phyloP scores from a whole-genome alignment of 2,329 filamentous ascomycete genomes.

The Sporothrix pallida region DNA sequence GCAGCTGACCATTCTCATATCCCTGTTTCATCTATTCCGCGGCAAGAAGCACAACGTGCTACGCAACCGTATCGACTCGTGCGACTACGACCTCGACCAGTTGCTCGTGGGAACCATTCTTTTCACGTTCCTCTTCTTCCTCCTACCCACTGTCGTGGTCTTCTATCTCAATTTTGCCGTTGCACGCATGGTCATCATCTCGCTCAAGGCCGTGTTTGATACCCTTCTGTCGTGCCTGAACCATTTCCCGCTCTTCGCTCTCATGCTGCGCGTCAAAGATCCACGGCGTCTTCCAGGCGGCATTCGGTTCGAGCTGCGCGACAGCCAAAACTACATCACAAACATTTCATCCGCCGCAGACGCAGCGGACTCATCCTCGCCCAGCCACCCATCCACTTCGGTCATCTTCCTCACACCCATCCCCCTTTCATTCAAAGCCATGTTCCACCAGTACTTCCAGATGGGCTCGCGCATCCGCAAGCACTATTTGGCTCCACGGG shows the following conservation, averaged over 20 bases:
- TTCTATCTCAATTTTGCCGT: conserved; percentile 97
- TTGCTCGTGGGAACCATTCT: conserved; percentile 94
- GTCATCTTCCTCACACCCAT: conserved; percentile 91
- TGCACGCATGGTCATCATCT: conserved; percentile 93
- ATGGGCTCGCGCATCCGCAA: conserved; percentile 90
- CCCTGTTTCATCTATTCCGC: conserved; percentile 97
- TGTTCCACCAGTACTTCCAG: conserved; percentile 98
- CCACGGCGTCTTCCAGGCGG: conserved; percentile 88
- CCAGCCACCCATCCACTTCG: conserved; percentile 67
- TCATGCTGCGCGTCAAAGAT: conserved; percentile 96
- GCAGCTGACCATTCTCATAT: conserved; percentile 96
- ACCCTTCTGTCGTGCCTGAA: conserved; percentile 92
- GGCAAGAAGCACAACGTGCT: conserved; percentile 98
- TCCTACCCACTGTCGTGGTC: conserved; percentile 91
- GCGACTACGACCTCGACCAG: conserved; percentile 98
- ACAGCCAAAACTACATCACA: conserved; percentile 60
- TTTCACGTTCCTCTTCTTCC: conserved; percentile 92
- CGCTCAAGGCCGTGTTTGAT: conserved; percentile 87
- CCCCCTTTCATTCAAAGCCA: conserved; percentile 85
- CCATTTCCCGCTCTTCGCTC: conserved; percentile 94
- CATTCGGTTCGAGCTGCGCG: conserved; percentile 86
- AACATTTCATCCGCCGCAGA: neutral
- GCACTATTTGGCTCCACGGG: conserved; percentile 89
- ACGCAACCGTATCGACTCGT: conserved; percentile 96
- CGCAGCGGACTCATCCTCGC: conserved; percentile 45